Evolutionary conservation across 2,329 filamentous ascomycete genomes (phyloP).

Genomic region (Aspergillus pseudonomiae): DNA sequence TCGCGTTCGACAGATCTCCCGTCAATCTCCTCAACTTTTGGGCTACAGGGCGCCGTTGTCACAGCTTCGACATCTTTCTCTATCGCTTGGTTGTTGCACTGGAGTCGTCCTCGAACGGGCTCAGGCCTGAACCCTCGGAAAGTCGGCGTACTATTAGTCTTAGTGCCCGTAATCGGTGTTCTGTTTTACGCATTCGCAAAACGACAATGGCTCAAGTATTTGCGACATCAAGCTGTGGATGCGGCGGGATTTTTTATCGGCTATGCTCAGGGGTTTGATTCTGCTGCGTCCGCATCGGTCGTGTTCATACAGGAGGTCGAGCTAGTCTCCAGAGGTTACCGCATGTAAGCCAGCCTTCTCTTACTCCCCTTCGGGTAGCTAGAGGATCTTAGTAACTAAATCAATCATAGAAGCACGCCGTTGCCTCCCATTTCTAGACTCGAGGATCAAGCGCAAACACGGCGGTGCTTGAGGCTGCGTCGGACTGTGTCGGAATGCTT

Average conservation of each 20-base stretch:
- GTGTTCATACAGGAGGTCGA: slow-evolving; percentile 93
- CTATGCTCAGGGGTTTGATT: slow-evolving; percentile 79
- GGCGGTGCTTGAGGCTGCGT: slow-evolving; percentile 79
- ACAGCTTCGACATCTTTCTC: slow-evolving; percentile 66
- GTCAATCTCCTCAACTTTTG: slow-evolving; percentile 53
- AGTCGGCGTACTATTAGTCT: slow-evolving; percentile 41
- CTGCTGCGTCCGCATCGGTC: slow-evolving; percentile 73
- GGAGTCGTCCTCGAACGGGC: slow-evolving; percentile 63
- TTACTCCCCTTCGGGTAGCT: slow-evolving; percentile 12
- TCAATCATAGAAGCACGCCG: slow-evolving; percentile 70
- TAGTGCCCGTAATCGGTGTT: slow-evolving; percentile 57
- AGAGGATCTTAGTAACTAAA: slow-evolving; percentile 21
- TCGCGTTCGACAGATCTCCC: slow-evolving; percentile 33
- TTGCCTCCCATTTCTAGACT: slow-evolving; percentile 89
- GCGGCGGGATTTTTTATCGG: slow-evolving; percentile 70
- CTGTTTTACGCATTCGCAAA: slow-evolving; percentile 72
- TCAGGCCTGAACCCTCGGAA: slow-evolving; percentile 44
- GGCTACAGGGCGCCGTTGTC: slow-evolving; percentile 66
- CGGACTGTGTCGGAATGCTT: slow-evolving; percentile 73
- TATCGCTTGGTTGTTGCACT: slow-evolving; percentile 70
- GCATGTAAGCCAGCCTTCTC: slow-evolving; percentile 62
- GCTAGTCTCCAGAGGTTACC: slow-evolving; percentile 86
- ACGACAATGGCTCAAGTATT: slow-evolving; percentile 78
- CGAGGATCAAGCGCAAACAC: slow-evolving; percentile 77
- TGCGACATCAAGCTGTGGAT: slow-evolving; percentile 73